Base-by-base conservation (phyloP, 306 rosid species). In the Ormosia semicastrata region DNA sequence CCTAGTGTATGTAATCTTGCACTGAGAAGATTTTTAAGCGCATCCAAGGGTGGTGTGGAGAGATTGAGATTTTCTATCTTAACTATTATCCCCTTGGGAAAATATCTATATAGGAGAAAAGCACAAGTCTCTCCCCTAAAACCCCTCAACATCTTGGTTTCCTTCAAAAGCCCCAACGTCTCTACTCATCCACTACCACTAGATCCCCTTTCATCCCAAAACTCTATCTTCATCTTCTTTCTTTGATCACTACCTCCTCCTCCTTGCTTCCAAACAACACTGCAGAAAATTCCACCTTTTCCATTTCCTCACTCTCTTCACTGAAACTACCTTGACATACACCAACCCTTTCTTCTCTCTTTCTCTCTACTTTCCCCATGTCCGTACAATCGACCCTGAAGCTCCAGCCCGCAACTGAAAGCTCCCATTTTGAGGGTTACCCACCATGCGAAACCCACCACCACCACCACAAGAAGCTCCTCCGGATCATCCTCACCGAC, bases 401-500 rank as follows among this genome's bases (percentile, higher is more conserved):
- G 64, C 77, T 82, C 47, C 81, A 40, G 24, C 82, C 18, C 63
- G 57, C 40, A n/a, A 49, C 79, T n/a, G 6, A 75, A 69, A 80
- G 75, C 1, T 56, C 81, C 50, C 8, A 64, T 76, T 77, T 66
- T 64, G 73, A 79, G n/a, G 62, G 47, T 0, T 43, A 73, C 75
- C 81, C 86, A 62, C 56, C 58, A 84, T 57, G 74, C 78, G 71
- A 65, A 75, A 83, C 81, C 33, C 50, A 11, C 30, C 82, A 58
- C 4, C 54, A 5, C 84, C 18, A 13, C 13, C 32, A 10, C 6
- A 44, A 76, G 8, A 91, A 83, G 83, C 78, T 89, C 29, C 79
- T 94, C 18, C 84, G 93, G 66, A 83, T 94, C 89, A 94, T 91
- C n/a, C 71, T 82, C 82, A 86, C 98, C 12, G 98, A 94, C 74